Base-by-base conservation (phyloP, 2,329 filamentous ascomycete genomes). In the Diaporthe ampelina region DNA sequence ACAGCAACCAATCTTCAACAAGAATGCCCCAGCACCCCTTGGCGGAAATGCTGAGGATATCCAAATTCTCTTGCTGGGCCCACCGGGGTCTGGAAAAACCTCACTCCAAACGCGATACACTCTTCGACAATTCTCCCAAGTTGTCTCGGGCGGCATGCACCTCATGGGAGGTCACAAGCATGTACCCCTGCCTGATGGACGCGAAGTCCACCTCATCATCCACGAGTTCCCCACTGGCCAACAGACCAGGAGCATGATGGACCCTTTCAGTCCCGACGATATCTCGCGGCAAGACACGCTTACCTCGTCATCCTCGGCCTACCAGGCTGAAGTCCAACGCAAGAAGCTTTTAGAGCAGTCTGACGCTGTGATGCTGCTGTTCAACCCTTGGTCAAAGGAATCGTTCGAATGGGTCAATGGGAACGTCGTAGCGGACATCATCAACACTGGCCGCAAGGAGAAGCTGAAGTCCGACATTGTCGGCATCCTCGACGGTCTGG, bases 301-400 rank as follows among this genome's bases (percentile, higher is more conserved):
- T 17, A 40, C 63, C 32, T 68, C 48, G 1, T 40, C 63, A 10
- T 54, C 29, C 15, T 52, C 52, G 19, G 45, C 48, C n/a, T 11
- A 54, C 56, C 63, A 67, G 24, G 58, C 43, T 11, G 37, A 50
- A 45, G 26, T n/a, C n/a, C 35, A 52, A 10, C 45, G 73, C 43
- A 74, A 40, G 29, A 40, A 70, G 68, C 40, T 74, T 17, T 19
- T 74, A 45, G 73, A 72, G 58, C 68, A 72, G 73, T 67, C 59
- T 26, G 73, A 74, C 40, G 73, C 73, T 2, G 68, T 74, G 37
- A 74, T 74, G 73, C 68, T 74, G 13, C 15, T 72, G 19, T 74
- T 74, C 37, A 67, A 74, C 29, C 68, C 73, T 24, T 74, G 57
- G 68, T 72, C 73, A 2, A 72, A 57, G 19, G 50, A 54, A 4